Base-by-base conservation (phyloP, 2,329 filamentous ascomycete genomes). In the Trichoderma afroharzianum region DNA sequence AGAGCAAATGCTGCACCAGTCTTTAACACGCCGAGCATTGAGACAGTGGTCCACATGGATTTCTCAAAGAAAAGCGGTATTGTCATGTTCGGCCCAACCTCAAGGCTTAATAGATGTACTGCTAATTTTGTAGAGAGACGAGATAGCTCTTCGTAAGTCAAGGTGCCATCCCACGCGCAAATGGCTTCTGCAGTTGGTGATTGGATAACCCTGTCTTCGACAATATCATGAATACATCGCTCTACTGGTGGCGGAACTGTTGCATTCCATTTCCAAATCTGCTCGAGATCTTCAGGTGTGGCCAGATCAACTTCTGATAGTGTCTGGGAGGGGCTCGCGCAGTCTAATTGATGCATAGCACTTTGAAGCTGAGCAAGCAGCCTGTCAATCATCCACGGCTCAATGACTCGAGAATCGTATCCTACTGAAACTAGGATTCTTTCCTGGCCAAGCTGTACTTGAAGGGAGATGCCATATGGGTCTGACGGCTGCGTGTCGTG, bases 111-210 rank as follows among this genome's bases (percentile, higher is more conserved):
- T 1, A 58, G 28, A 28, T 58, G 55, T 18, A 30, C 7, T n/a
- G 63, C 63, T 15, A 73, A 58, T 9, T 50, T 14, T 21, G 43
- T 69, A 15, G 72, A 58, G 3, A 68, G 61, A 9, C 33, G 28
- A 26, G 74, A 73, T 6, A 78, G 63, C 26, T 77, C 73, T n/a
- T 32, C 18, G 61, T 76, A 77, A 3, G 76, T 75, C 26, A 76
- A 57, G 4, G 47, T 9, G 3, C 75, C 75, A 55, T 78, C 76
- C 76, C 76, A 78, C 0, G 73, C 71, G 32, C 67, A 72, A 4
- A 77, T 68, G 4, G 76, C 76, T 7, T 58, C 64, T 18, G 61
- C 59, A 12, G 72, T 33, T 7, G 74, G 72, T 2, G 14, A 14
- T 26, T 6, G 18, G 21, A 58, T 24, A 5, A 5, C 26, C 7